Base-by-base conservation (phyloP, 2,329 filamentous ascomycete species). In the Ascochyta koolunga region DNA sequence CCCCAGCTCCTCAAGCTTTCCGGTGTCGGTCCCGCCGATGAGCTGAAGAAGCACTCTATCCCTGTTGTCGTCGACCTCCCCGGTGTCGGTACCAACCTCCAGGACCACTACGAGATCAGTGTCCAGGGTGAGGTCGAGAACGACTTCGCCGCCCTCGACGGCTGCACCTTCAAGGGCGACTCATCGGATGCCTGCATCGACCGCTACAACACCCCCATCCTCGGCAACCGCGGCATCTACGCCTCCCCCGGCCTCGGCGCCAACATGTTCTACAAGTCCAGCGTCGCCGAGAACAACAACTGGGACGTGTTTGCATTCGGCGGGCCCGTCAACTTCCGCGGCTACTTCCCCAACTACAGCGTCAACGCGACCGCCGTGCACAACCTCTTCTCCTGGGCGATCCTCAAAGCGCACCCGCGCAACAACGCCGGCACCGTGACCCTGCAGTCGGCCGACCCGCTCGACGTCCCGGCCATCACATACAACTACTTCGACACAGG, bases 11-110 rank as follows among this genome's bases (percentile, higher is more conserved):
- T 89, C 77, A 86, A 53, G 86, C 62, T 69, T 35, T 83, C 79
- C 45, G 87, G 87, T n/a, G 79, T 89, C 29, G 86, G 86, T 0
- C 84, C 85, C 0, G 64, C 71, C 10, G 66, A 74, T 0, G 81
- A 86, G 59, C 79, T 89, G 5, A 58, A 77, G 18, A 75, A 77
- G 46, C 79, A 83, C 64, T 72, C 76, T n/a, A 88, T 89, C 58
- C 65, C 77, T 2, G 72, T 83, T 0, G 60, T 86, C 16, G 76
- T 80, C 4, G 79, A 88, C 56, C 81, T 84, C 0, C 82, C 82
- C 1, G 84, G 86, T 38, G 86, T 90, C 3, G 87, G 87, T 5
- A 82, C 80, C 52, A 86, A 89, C 71, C 77, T 89, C 4, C 79
- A 86, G 45, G 87, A 90, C 66, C 86, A 87, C 54, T 83, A 83